phyloP scores from a whole-genome alignment of 768 basidiomycete species.

The Amanita exitialis region DNA sequence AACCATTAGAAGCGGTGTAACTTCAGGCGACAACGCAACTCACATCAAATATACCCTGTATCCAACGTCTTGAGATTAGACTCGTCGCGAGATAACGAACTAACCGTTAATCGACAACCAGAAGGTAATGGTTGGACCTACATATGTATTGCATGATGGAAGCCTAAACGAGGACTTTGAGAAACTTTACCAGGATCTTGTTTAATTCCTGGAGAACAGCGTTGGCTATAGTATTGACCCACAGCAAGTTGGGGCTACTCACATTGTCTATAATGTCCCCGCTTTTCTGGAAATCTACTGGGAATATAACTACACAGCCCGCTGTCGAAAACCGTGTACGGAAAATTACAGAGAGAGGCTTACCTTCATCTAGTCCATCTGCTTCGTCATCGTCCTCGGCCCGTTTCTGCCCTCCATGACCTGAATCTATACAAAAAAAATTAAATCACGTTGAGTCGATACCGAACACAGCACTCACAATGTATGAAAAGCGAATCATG shows the following conservation, averaged over 20 bases:
- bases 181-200: slow-evolving; percentile 29
- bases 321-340: not conserved
- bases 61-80: not conserved
- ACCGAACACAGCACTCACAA: slow-evolving; percentile 26
- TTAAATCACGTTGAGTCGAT: not conserved
- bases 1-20: not conserved
- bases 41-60: slow-evolving; percentile 45
- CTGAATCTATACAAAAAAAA: slow-evolving; percentile 49
- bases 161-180: not conserved
- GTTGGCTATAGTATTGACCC: not conserved
- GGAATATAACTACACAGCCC: slow-evolving; percentile 60
- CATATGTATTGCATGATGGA: not conserved
- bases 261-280: slow-evolving; percentile 75
- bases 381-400: slow-evolving; percentile 73
- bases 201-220: slow-evolving; percentile 31
- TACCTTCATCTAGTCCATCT: slow-evolving; percentile 76
- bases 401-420: slow-evolving; percentile 87
- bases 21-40: slow-evolving; percentile 7
- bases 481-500: slow-evolving; percentile 77
- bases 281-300: slow-evolving; percentile 68
- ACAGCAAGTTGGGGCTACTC: slow-evolving; percentile 6
- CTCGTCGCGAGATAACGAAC: slow-evolving; percentile 9
- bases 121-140: slow-evolving; percentile 34
- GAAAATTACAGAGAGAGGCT: not conserved
- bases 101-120: slow-evolving; percentile 43